Evolutionary conservation across 2,329 filamentous ascomycete genomes (phyloP).

Genomic region (Cladosporium halotolerans): DNA sequence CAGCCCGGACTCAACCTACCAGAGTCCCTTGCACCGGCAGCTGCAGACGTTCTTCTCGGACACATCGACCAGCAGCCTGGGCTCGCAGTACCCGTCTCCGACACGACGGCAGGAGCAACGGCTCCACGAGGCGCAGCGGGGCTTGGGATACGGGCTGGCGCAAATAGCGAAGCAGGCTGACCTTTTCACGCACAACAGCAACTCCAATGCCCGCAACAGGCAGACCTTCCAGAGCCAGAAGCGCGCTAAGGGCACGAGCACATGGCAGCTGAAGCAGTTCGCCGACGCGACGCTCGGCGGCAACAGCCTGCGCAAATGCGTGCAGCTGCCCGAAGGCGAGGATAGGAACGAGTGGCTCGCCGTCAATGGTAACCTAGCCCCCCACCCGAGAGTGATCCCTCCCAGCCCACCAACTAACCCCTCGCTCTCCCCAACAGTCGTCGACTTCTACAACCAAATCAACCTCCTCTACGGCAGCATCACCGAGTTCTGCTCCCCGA

Average conservation of each 20-base stretch:
- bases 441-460: conserved; percentile 99
- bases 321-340: conserved; percentile 93
- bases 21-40: conserved; percentile 29
- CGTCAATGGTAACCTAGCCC: conserved; percentile 67
- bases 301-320: conserved; percentile 89
- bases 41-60: conserved; percentile 23
- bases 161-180: conserved; percentile 27
- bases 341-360: conserved; percentile 98
- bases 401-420: not conserved
- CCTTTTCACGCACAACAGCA: conserved; percentile 35
- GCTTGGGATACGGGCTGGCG: conserved; percentile 20
- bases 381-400: not conserved
- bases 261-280: conserved; percentile 93
- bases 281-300: conserved; percentile 94
- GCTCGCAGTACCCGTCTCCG: conserved; percentile 2
- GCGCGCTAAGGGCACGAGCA: conserved; percentile 76
- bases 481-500: conserved; percentile 96
- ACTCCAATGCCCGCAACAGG: conserved; percentile 59
- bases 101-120: conserved; percentile 13
- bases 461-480: conserved; percentile 98
- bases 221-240: conserved; percentile 88
- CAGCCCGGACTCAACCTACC: conserved; percentile 26
- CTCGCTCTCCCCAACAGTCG: conserved; percentile 56
- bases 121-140: conserved; percentile 22
- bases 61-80: conserved; percentile 1